Evolutionary conservation across 768 basidiomycete species (phyloP), one percentile per base, ranked within the genome.

Genomic region (Pulveroboletus sp.): DNA sequence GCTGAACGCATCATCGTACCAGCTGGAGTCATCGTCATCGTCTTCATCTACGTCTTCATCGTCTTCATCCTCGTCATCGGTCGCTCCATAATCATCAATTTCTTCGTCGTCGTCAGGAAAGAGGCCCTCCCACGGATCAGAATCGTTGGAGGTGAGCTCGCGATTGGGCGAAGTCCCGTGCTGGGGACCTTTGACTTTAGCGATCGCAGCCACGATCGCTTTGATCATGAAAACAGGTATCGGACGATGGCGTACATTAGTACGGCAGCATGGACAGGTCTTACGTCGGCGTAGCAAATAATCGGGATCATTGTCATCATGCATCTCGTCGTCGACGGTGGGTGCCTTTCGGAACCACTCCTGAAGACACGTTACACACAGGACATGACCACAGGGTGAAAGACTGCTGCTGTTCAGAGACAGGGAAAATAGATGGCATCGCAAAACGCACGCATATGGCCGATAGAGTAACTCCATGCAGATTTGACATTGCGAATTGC

Each of bases 311-410:
- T 64, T 63, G 38, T 73, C 72, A 39, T 75, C 67, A 46, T 66
- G 51, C 72, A 76, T 77, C 15, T 76, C 75, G 33, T 73, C 71
- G 26, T 74, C 75, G 15, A 61, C 52, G 0, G 71, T 67, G 3
- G 86, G 85, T 3, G 85, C 84, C 45, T 79, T 76, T 51, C 80
- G 77, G 69, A 89, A 89, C 87, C 87, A 89, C 57, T 83, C 80
- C 64, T 86, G 83, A 8, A 89, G 77, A 57, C 87, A 89, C 3
- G 60, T 57, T 26, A 85, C 74, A 49, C 87, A 89, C n/a, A 86
- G 71, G n/a, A 86, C 76, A 56, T 89, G 87, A 1, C 87, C 87
- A 58, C 87, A 89, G 0, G 87, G 87, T 1, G 84, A 77, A 39
- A 89, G 72, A 2, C 86, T 87, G 45, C 14, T 36, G 17, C 14